A percentile compares a stretch with the other conserved stretches of the same genome.
Evolutionary conservation across 352 stramenopile species (phyloP).

Genomic region (Pythium myriotylum): DNA sequence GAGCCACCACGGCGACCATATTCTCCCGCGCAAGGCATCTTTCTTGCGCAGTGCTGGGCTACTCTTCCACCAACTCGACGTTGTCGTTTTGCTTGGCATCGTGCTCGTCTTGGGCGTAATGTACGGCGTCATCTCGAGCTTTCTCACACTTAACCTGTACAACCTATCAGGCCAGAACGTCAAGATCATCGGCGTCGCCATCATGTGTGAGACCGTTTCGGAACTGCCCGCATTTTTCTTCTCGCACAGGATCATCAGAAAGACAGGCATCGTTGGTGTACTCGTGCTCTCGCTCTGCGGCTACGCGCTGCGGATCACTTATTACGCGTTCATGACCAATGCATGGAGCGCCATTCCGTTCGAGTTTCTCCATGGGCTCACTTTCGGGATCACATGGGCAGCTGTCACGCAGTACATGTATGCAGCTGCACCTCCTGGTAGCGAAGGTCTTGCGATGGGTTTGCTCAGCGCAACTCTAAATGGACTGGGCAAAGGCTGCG

Average conservation of each 20-base stretch:
- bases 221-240: conserved; percentile 80
- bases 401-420: conserved; percentile 83
- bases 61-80: conserved; percentile 52
- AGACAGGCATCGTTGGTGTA: conserved; percentile 46
- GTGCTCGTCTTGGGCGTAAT: conserved; percentile 67
- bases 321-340: conserved; percentile 63
- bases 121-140: conserved; percentile 65
- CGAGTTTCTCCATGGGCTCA: conserved; percentile 69
- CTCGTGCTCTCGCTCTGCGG: conserved; percentile 56
- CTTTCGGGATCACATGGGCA: conserved; percentile 71
- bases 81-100: conserved; percentile 65
- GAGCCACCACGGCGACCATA: too few species aligned
- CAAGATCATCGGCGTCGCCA: conserved; percentile 67
- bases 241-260: conserved; percentile 69
- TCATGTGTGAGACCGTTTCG: conserved; percentile 69
- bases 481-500: conserved; percentile 58
- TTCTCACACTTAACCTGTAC: conserved; percentile 72
- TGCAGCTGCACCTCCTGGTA: conserved; percentile 56
- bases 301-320: conserved; percentile 59
- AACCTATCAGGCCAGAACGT: conserved; percentile 68
- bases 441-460: conserved; percentile 73
- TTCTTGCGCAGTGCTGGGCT: conserved; percentile 45
- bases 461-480: conserved; percentile 67
- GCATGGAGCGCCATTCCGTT: conserved; percentile 66
- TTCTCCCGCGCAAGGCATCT: conserved; percentile 30